Percentiles rank a stretch among this genome's conserved stretches.
These are phyloP conservation scores for Trichophyton benhamiae DNA, from an alignment of 2,329 filamentous ascomycete genomes.

Conservation along the genomic window DNA sequence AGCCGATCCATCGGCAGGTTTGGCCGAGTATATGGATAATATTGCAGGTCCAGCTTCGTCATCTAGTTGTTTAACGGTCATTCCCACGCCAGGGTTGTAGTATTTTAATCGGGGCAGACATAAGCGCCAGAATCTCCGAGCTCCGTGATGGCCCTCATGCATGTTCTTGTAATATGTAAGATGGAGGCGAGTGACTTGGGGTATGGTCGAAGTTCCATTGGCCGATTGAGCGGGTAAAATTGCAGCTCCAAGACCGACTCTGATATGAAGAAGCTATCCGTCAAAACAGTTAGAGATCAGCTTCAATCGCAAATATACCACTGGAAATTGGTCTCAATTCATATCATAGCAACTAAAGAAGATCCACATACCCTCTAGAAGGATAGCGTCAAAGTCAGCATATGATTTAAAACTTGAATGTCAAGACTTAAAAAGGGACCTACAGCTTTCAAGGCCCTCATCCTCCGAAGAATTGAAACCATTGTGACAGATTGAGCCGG, in stretches of 20 bases:
- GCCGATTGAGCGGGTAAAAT: constrained; percentile 47
- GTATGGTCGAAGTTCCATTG: constrained; percentile 22
- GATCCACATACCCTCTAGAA: constrained; percentile 20
- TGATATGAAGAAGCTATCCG: constrained; percentile 36
- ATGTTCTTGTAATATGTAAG: constrained; percentile 34
- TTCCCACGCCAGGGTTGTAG: constrained; percentile 75
- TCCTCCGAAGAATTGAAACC: constrained; percentile 47
- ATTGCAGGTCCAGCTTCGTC: constrained; percentile 36
- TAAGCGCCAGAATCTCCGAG: constrained; percentile 77
- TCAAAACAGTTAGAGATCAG: background rate
- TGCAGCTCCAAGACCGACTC: constrained; percentile 71
- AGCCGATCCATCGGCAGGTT: constrained; percentile 4
- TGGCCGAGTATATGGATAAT: constrained; percentile 33
- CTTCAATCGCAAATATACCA: background rate
- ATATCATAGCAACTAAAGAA: background rate
- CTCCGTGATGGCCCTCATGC: constrained; percentile 28
- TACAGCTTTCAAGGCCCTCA: constrained; percentile 63
- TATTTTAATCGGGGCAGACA: constrained; percentile 81
- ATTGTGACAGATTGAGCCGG: constrained; percentile 21
- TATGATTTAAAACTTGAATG: constrained; percentile 8
- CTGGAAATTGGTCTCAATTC: background rate
- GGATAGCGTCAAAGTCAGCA: constrained; percentile 5
- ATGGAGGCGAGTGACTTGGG: constrained; percentile 32
- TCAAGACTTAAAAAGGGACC: constrained; percentile 23
- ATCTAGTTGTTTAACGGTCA: constrained; percentile 62